Evolutionary conservation across 2,329 filamentous ascomycete genomes (phyloP), one percentile per base, ranked within the genome.

Genomic region (Aspergillus latus): DNA sequence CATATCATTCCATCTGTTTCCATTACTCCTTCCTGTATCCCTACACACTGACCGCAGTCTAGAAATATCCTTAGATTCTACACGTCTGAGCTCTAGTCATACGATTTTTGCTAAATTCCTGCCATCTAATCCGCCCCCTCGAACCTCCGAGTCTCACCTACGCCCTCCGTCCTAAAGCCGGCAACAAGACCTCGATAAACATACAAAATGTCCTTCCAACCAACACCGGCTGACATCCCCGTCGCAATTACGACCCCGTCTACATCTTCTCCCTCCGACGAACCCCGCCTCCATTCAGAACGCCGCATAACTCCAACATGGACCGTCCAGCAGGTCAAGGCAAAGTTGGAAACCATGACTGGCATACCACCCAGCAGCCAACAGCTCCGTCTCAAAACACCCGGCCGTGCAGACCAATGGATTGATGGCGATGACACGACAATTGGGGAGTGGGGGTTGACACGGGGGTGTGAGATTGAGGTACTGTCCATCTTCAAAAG

Each of bases 221-320:
- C 70, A 26, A 73, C 74, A 0, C 72, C 73, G 3, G 54, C 63
- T 47, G 74, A 77, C 61, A 63, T 76, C 30, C 69, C 73, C 44
- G 73, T 76, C 56, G 64, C 72, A 42, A 72, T 77, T 54, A 73
- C 73, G 45, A 70, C 71, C 34, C 64, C 72, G 7, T 53, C 45
- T 13, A 40, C 58, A 26, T 43, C 46, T 36, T 16, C 63, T 48
- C 42, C 50, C 15, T 54, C 52, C 32, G 34, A 60, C 53, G 63
- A 69, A 40, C 71, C 74, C 2, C 65, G 69, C 15, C 72, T 79
- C 48, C 84, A 87, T 48, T 92, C 91, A 50, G 94, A 99, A 77
- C 89, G 93, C 59, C 90, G 94, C 64, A 86, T 97, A 72, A 93
- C 90, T 28, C 93, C 93, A 11, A 88, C 92, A 64, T 99, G 94